Evolutionary conservation across 768 basidiomycete genomes (phyloP).

Genomic region (Panaeolus cyanescens): DNA sequence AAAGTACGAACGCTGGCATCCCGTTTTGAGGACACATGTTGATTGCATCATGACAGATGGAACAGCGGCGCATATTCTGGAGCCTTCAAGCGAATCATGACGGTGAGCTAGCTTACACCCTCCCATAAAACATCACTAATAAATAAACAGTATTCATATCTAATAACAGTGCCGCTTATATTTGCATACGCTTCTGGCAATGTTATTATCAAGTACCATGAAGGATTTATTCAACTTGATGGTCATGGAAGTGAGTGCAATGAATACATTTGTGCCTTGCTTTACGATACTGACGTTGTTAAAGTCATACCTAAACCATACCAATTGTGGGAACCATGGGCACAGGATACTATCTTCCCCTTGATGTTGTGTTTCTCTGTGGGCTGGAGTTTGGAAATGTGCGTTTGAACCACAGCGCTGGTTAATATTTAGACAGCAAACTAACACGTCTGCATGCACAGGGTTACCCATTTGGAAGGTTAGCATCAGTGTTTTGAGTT

Average conservation of each 20-base stretch:
- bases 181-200: constrained; percentile 63
- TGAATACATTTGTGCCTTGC: too few relatives aligned
- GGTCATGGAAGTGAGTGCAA: constrained; percentile 48
- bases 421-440: not conserved
- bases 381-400: constrained; percentile 80
- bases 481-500: not conserved
- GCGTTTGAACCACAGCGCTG: constrained; percentile 20
- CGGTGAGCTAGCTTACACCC: constrained; percentile 43
- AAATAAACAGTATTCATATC: constrained; percentile 64
- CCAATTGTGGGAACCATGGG: constrained; percentile 49
- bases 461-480: constrained; percentile 85
- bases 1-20: constrained; percentile 39
- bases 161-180: constrained; percentile 63
- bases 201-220: constrained; percentile 69
- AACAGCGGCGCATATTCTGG: constrained; percentile 65
- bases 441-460: constrained; percentile 23
- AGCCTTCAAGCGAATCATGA: constrained; percentile 88
- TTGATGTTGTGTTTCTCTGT: constrained; percentile 64
- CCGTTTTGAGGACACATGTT: not conserved
- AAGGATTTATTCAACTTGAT: constrained; percentile 58
- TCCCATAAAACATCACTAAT: constrained; percentile 1
- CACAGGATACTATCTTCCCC: constrained; percentile 60
- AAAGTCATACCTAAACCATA: constrained; percentile 70
- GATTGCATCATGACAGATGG: constrained; percentile 56
- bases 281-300: constrained; percentile 2